Base-by-base conservation (phyloP, 352 stramenopile genomes). In the Globisporangium paddicum region DNA sequence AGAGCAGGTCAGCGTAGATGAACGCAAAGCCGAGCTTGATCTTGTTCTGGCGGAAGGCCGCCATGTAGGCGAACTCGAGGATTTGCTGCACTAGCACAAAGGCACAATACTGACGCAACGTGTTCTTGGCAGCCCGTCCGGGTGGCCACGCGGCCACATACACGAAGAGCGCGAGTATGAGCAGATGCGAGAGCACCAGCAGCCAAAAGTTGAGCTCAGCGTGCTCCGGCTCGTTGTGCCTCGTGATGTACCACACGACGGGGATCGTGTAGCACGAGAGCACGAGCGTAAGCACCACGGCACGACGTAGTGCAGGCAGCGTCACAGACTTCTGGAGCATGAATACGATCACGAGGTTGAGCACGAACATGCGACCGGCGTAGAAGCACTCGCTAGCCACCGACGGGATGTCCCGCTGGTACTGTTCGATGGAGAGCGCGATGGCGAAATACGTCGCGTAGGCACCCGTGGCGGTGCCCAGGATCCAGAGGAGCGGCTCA, bases 241-340 rank as follows among this genome's bases (percentile, higher is more conserved):
- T 34, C 1, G 28, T 11, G 3, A 49, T 13, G 21, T 55, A 26
- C 51, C 44, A 71, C 25, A 55, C 56, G 11, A 75, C 21, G 2
- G 63, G 63, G 6, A 82, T 60, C 25, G 67, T 69, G 45, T 72
- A 72, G 11, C 42, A 58, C 5, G 65, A 55, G 5, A 77, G 45
- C 21, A 66, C 11, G 11, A 75, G 30, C n/a, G 73, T 59, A 44
- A 77, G 40, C 1, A 64, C 5, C 37, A 75, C 66, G 7, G 70
- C 60, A 7, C 73, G 70, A 4, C 59, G 55, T 25, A 82, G 40
- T 8, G 70, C 70, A 2, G 67, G 70, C 8, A 69, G 21, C 7
- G 70, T 71, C 25, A 82, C 67, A 40, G 51, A 71, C 58, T 79
- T 79, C 37, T 82, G 70, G n/a, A 77, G 60, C 61, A 82, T 63